A percentile compares a stretch with the other conserved stretches of the same genome.
Evolutionary conservation across 208 protist species (phyloP).

Genomic region (Trypanosoma caninum): DNA sequence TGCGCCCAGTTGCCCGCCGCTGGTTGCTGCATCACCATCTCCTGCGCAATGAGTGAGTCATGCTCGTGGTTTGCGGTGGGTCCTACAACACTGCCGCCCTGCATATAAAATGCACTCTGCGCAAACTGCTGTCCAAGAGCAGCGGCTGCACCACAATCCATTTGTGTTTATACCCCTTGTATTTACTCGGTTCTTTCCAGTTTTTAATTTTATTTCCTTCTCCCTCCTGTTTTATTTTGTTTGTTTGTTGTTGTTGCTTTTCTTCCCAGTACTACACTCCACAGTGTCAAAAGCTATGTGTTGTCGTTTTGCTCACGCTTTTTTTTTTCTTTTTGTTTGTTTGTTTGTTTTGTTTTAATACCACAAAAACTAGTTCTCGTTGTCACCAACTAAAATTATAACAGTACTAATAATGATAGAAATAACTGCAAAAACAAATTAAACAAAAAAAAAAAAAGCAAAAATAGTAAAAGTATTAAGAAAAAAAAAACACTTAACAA

Average conservation of each 20-base stretch:
- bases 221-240: neutral
- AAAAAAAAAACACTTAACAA: too few relatives aligned
- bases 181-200: neutral
- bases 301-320: too few relatives aligned
- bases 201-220: neutral
- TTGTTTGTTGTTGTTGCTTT: neutral
- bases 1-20: slow-evolving; percentile 46
- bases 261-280: too few relatives aligned
- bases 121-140: slow-evolving; percentile 68
- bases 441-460: too few relatives aligned
- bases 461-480: too few relatives aligned
- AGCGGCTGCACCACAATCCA: slow-evolving; percentile 70
- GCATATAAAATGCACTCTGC: slow-evolving; percentile 66
- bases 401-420: slow-evolving; percentile 7
- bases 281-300: too few relatives aligned
- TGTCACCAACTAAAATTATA: neutral
- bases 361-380: neutral
- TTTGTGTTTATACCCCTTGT: too few relatives aligned
- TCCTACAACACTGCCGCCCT: slow-evolving; percentile 33
- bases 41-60: slow-evolving; percentile 40
- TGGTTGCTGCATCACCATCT: slow-evolving; percentile 26
- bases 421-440: too few relatives aligned
- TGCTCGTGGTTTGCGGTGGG: slow-evolving; percentile 41
- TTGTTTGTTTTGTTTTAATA: slow-evolving; percentile 1
- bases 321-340: neutral